Percentiles rank a stretch among this genome's conserved stretches.
Evolutionary conservation across 177 flowering plant genomes (phyloP).

Genomic region (Vitis hybrid): DNA sequence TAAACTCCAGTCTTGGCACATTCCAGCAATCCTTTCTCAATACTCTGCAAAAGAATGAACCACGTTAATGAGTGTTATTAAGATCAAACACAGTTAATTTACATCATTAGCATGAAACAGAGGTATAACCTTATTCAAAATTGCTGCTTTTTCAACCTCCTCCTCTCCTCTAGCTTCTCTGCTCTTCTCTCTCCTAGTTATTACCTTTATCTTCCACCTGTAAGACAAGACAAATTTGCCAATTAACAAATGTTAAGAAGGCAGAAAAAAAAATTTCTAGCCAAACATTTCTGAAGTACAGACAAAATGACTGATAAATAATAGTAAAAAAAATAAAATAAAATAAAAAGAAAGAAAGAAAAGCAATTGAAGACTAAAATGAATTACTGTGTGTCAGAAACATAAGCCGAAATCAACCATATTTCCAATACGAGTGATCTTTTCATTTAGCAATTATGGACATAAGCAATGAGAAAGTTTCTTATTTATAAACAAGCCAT

Average conservation of each 20-base stretch:
- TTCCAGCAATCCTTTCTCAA: slow-evolving; percentile 83
- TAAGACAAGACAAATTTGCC: slow-evolving; percentile 1
- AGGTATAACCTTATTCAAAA: slow-evolving; percentile 40
- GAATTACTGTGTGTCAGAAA: too few species aligned
- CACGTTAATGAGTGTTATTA: neutral
- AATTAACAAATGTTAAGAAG: neutral
- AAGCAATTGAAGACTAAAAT: too few species aligned
- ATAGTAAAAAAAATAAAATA: too few species aligned
- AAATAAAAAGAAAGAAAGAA: too few species aligned
- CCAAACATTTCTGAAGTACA: too few species aligned
- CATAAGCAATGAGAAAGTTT: too few species aligned
- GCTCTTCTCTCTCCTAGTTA: slow-evolving; percentile 68
- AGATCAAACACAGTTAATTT: neutral
- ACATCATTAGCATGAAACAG: slow-evolving; percentile 2
- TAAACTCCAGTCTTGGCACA: slow-evolving; percentile 74
- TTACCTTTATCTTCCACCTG: slow-evolving; percentile 89
- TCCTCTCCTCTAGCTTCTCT: slow-evolving; percentile 83
- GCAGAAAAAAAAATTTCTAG: neutral
- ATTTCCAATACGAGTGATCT: too few species aligned
- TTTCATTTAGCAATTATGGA: too few species aligned
- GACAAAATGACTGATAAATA: too few species aligned
- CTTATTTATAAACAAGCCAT: too few species aligned
- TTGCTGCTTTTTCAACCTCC: slow-evolving; percentile 77
- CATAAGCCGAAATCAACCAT: too few species aligned
- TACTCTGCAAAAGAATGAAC: slow-evolving; percentile 47